Conservation (phyloP, 345 rosid genomes). For the Xanthoceras sorbifolium region DNA sequence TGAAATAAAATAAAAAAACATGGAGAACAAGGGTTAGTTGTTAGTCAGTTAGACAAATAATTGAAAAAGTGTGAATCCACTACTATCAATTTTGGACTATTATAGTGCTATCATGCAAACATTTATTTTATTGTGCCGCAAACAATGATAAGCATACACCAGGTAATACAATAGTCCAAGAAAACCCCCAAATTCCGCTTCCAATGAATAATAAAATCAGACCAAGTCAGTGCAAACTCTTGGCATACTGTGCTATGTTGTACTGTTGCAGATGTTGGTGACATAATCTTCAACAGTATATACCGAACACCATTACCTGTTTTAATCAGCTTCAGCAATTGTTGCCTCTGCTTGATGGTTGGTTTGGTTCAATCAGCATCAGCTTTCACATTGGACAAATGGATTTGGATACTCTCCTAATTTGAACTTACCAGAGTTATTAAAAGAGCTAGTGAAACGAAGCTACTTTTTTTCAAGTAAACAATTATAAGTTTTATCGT, state of each 20-base stretch:
- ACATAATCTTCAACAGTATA: background rate
- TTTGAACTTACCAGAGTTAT: background rate
- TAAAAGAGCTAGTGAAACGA: background rate
- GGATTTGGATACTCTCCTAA: background rate
- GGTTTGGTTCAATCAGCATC: background rate
- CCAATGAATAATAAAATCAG: constrained; percentile 9
- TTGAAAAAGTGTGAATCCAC: background rate
- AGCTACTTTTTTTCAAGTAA: background rate
- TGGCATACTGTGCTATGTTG: constrained; percentile 7
- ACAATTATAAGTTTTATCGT: background rate
- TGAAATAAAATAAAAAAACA: background rate
- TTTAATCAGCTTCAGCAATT: background rate
- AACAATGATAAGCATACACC: constrained; percentile 4
- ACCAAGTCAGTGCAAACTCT: constrained; percentile 10
- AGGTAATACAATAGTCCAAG: constrained; percentile 6
- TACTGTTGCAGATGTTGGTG: background rate
- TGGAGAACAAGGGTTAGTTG: constrained; percentile 12
- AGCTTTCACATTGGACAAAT: background rate
- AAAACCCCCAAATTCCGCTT: constrained; percentile 1
- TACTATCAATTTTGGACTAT: constrained; percentile 1
- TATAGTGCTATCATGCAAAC: background rate
- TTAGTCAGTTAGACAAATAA: background rate
- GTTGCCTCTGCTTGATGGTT: background rate
- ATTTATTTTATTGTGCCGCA: background rate
- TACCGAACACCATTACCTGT: background rate